A percentile compares a stretch with the other conserved stretches of the same genome.
Conservation (phyloP, 1,284 basidiomycete genomes). For the Trichosporon sp. region DNA sequence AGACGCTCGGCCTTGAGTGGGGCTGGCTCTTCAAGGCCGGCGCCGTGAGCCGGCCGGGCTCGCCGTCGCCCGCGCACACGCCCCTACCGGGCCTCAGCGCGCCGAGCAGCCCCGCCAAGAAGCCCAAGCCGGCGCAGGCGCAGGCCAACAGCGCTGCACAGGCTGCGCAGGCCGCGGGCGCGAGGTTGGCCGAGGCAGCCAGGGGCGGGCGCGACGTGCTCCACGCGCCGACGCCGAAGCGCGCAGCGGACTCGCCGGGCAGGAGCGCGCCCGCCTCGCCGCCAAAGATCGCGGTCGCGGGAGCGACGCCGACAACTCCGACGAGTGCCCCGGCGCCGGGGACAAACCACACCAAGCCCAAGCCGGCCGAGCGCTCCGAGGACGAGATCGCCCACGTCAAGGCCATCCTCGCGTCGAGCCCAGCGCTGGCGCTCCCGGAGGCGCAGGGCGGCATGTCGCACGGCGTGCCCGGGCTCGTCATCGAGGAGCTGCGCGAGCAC, state of each 20-base stretch:
- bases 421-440: not conserved
- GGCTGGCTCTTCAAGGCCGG: conserved; percentile 23
- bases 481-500: conserved; percentile 35
- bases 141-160: not conserved
- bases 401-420: not conserved
- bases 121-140: not conserved
- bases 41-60: not conserved
- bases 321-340: not conserved
- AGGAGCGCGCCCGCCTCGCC: not conserved
- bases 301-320: not conserved
- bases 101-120: not conserved
- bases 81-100: not conserved
- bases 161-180: not conserved
- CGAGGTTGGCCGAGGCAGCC: not conserved
- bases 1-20: conserved; percentile 37
- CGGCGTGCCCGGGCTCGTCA: not conserved
- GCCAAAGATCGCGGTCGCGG: not conserved
- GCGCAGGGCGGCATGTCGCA: conserved; percentile 4
- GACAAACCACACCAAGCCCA: not conserved
- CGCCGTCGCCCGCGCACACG: not conserved
- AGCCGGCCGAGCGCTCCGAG: not conserved
- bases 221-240: not conserved
- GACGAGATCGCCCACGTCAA: not conserved
- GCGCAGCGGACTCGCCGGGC: not conserved
- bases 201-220: not conserved